These are phyloP conservation scores for Boechera retrofracta DNA, from an alignment of 345 rosid genomes.

Conservation along the genomic window DNA sequence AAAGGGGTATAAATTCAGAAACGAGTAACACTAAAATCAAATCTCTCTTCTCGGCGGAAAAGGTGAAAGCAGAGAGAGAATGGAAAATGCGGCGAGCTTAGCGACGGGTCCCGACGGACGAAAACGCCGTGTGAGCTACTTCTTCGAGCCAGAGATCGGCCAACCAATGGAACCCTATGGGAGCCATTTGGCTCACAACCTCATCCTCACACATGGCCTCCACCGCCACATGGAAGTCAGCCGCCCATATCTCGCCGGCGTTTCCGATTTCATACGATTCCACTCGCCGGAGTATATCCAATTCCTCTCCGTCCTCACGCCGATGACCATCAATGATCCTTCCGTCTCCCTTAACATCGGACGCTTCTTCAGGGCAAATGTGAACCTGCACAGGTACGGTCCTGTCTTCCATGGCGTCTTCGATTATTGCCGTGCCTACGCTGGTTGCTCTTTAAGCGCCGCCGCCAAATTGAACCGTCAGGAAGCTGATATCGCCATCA, in stretches of 20 bases:
- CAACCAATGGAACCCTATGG: constrained; percentile 56
- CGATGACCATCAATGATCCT: constrained; percentile 54
- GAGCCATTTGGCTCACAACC: constrained; percentile 64
- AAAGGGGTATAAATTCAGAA: no score
- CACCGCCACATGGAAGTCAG: constrained; percentile 77
- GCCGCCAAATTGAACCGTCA: constrained; percentile 74
- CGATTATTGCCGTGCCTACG: constrained; percentile 71
- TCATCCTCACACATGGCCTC: constrained; percentile 69
- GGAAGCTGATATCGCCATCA: constrained; percentile 78
- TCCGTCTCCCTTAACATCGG: neutral
- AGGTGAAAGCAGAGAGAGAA: neutral
- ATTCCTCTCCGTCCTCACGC: constrained; percentile 64
- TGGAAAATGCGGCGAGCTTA: constrained; percentile 40
- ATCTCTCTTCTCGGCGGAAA: constrained; percentile 6
- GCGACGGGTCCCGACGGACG: constrained; percentile 75
- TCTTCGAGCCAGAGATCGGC: constrained; percentile 66
- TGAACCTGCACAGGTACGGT: neutral
- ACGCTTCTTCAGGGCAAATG: constrained; percentile 33
- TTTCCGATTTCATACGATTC: constrained; percentile 60
- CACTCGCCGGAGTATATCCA: constrained; percentile 75
- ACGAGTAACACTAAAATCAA: neutral
- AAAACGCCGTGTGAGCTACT: constrained; percentile 82
- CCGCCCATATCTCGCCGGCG: constrained; percentile 67
- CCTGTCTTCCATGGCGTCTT: constrained; percentile 74
- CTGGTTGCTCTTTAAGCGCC: constrained; percentile 85